Evolutionary conservation across 177 flowering plant species (phyloP).

Genomic region (Vitis hybrid): DNA sequence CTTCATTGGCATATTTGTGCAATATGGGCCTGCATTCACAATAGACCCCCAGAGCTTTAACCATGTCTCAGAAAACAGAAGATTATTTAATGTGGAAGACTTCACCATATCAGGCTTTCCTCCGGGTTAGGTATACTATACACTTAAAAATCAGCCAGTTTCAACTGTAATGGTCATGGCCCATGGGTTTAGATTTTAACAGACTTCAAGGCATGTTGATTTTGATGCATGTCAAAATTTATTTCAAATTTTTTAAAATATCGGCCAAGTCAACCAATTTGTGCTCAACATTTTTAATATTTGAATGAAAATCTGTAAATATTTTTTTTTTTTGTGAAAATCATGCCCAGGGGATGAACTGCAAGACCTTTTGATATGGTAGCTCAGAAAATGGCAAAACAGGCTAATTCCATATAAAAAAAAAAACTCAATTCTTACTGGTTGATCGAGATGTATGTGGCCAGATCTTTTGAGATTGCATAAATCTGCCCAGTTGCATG

Average conservation of each 20-base stretch:
- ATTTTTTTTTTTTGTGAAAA: neutral
- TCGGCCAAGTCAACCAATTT: neutral
- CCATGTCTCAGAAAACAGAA: neutral
- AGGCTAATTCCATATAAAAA: neutral
- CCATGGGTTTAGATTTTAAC: neutral
- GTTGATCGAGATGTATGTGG: constrained; percentile 76
- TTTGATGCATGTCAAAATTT: neutral
- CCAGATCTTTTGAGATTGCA: constrained; percentile 84
- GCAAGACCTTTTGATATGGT: neutral
- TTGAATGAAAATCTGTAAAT: neutral
- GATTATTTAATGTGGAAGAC: neutral
- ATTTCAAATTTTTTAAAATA: neutral
- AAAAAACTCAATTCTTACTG: constrained; percentile 46
- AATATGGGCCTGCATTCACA: constrained; percentile 63
- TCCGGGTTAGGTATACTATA: neutral
- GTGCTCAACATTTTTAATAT: too few relatives aligned
- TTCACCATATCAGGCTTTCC: neutral
- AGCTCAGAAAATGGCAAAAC: neutral
- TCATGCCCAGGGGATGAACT: neutral
- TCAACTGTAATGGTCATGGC: neutral
- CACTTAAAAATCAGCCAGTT: neutral
- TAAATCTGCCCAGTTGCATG: constrained; percentile 95
- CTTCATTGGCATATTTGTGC: constrained; percentile 96
- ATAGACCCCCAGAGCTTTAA: constrained; percentile 10
- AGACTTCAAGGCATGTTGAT: neutral